phyloP scores from a whole-genome alignment of 179 eudicot genomes.

The Nepenthes alata region DNA sequence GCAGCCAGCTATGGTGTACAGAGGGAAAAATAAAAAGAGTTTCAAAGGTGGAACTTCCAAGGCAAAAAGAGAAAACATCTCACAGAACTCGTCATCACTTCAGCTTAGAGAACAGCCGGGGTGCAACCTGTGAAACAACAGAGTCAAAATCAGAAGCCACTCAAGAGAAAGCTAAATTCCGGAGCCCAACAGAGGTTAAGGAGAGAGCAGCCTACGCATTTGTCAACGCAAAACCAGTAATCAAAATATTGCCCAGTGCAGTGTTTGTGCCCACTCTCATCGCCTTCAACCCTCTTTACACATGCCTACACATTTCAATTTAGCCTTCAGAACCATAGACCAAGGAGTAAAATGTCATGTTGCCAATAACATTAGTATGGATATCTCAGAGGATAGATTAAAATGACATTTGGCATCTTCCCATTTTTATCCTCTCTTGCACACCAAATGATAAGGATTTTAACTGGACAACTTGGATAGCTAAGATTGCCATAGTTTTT shows the following conservation, averaged over 20 bases:
- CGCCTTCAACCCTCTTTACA: constrained; percentile 47
- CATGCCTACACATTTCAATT: constrained; percentile 31
- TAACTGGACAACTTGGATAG: too few species aligned
- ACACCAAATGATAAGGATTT: too few species aligned
- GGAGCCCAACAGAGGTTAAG: neutral
- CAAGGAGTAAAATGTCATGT: neutral
- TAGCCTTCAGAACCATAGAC: neutral
- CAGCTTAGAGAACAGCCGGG: constrained; percentile 31
- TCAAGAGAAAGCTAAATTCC: neutral
- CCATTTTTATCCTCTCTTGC: too few species aligned
- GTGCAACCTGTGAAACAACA: constrained; percentile 32
- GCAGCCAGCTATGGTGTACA: too few species aligned
- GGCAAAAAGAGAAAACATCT: too few species aligned
- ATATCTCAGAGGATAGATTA: neutral
- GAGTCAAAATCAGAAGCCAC: neutral
- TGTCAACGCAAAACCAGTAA: constrained; percentile 58
- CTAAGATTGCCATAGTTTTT: neutral
- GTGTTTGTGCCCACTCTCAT: constrained; percentile 60
- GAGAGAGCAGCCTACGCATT: constrained; percentile 38
- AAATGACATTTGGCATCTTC: too few species aligned
- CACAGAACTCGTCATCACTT: constrained; percentile 16
- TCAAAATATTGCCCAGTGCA: constrained; percentile 80
- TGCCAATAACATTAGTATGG: neutral
- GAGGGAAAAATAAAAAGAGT: too few species aligned
- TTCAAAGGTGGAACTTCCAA: too few species aligned